Percentiles rank a stretch among this genome's conserved stretches.
These are phyloP conservation scores for Chaetomiaceae sp. DNA, from an alignment of 2,329 filamentous ascomycete genomes.

Conservation along the genomic window DNA sequence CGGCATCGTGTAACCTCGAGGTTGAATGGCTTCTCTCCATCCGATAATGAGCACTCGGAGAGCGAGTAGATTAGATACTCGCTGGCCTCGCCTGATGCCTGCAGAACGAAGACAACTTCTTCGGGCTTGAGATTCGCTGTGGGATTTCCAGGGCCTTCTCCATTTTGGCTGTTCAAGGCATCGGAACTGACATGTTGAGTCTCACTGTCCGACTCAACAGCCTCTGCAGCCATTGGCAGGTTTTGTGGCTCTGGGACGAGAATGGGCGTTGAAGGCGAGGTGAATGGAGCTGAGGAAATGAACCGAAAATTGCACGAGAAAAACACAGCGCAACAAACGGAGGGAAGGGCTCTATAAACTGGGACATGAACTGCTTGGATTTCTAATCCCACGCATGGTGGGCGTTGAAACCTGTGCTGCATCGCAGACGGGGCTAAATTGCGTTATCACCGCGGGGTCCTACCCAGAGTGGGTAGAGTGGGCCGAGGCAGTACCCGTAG, in stretches of 20 bases:
- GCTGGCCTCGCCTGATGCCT: not conserved
- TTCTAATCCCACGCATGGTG: conserved; percentile 1
- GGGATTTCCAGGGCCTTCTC: not conserved
- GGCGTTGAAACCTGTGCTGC: not conserved
- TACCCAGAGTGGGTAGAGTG: not conserved
- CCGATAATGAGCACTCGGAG: conserved; percentile 7
- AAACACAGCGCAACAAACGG: too few species aligned
- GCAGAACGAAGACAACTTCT: conserved; percentile 27
- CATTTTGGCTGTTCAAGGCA: too few species aligned
- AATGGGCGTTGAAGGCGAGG: not conserved
- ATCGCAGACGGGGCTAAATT: conserved; percentile 14
- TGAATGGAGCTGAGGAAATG: not conserved
- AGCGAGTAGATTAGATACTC: conserved; percentile 23
- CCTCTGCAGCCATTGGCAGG: not conserved
- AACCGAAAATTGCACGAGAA: too few species aligned
- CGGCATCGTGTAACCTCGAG: conserved; percentile 21
- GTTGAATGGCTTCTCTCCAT: conserved; percentile 16
- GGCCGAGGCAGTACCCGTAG: conserved; percentile 10
- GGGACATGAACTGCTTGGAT: conserved; percentile 2
- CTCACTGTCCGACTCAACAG: not conserved
- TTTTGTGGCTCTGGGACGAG: not conserved
- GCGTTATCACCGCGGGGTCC: conserved; percentile 17
- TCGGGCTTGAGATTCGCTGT: conserved; percentile 9
- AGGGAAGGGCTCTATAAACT: too few species aligned
- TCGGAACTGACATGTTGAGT: not conserved